phyloP scores from a whole-genome alignment of 2,329 filamentous ascomycete species.

The Trichophyton benhamiae region DNA sequence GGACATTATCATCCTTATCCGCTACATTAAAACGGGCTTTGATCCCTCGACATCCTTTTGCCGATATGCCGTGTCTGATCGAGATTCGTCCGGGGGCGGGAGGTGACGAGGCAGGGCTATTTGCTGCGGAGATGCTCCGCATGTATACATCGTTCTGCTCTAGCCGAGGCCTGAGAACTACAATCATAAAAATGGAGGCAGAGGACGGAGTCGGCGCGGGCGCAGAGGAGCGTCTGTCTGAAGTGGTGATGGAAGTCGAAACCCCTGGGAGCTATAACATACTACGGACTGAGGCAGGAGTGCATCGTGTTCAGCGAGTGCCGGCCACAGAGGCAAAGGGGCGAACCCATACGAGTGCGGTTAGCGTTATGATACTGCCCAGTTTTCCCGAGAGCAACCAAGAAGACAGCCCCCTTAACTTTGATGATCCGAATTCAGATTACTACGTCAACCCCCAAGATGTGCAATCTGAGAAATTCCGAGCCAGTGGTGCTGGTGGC shows the following conservation, averaged over 20 bases:
- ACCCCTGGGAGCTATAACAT: constrained; percentile 65
- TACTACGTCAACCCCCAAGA: constrained; percentile 82
- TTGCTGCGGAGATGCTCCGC: constrained; percentile 70
- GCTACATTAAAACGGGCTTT: constrained; percentile 61
- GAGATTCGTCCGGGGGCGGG: constrained; percentile 89
- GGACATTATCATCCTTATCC: constrained; percentile 51
- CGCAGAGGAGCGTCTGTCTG: constrained; percentile 59
- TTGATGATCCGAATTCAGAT: constrained; percentile 76
- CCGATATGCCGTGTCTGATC: constrained; percentile 74
- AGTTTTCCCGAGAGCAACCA: constrained; percentile 52
- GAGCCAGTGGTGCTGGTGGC: constrained; percentile 79
- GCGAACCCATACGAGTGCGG: constrained; percentile 84
- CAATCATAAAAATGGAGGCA: constrained; percentile 68
- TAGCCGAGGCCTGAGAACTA: constrained; percentile 52
- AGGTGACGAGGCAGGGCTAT: constrained; percentile 80
- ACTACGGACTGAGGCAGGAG: constrained; percentile 78
- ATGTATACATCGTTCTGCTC: constrained; percentile 82
- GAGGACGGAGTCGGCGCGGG: constrained; percentile 49
- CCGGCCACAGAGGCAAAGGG: constrained; percentile 85
- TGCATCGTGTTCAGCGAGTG: constrained; percentile 88
- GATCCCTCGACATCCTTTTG: constrained; percentile 81
- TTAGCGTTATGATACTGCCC: constrained; percentile 82
- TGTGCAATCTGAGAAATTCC: constrained; percentile 77
- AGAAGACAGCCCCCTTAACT: constrained; percentile 45
- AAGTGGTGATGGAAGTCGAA: constrained; percentile 77